phyloP scores from a whole-genome alignment of 768 basidiomycete species.

The Amanita fuliginea region DNA sequence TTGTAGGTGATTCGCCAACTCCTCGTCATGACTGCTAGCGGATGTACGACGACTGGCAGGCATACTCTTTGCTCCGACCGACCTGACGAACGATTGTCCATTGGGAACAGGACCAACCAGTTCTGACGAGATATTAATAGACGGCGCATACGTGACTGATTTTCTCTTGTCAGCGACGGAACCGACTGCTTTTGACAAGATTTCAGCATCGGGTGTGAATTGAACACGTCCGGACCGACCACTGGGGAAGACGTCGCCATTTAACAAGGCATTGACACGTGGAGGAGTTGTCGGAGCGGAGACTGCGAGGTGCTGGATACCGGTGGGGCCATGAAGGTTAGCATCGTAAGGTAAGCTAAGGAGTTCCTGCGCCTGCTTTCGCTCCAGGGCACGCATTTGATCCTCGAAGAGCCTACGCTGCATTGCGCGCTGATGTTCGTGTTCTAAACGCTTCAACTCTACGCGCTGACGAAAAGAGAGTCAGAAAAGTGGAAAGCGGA shows the following conservation, averaged over 20 bases:
- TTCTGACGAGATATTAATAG: conserved; percentile 67
- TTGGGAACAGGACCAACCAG: conserved; percentile 29
- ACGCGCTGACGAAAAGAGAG: conserved; percentile 49
- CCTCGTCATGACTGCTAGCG: conserved; percentile 79
- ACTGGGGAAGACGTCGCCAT: conserved; percentile 39
- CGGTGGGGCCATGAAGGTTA: conserved; percentile 29
- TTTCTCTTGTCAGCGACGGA: conserved; percentile 69
- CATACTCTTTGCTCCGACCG: conserved; percentile 83
- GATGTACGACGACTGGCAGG: conserved; percentile 85
- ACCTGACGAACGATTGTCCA: conserved; percentile 47
- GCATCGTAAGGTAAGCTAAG: conserved; percentile 63
- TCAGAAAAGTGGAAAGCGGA: conserved; percentile 1
- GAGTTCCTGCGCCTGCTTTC: conserved; percentile 81
- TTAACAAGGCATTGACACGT: conserved; percentile 61
- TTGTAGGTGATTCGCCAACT: conserved; percentile 66
- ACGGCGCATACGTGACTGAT: conserved; percentile 77
- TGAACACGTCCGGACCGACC: conserved; percentile 33
- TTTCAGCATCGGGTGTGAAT: conserved; percentile 47
- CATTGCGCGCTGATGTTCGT: conserved; percentile 78
- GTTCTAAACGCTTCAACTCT: conserved; percentile 83
- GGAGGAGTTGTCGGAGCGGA: conserved; percentile 87
- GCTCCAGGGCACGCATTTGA: conserved; percentile 90
- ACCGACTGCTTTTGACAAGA: conserved; percentile 59
- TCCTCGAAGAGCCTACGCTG: conserved; percentile 93
- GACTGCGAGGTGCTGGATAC: conserved; percentile 68